phyloP scores from a whole-genome alignment of 1,139 yeast genomes.

The Hansenula anomala region DNA sequence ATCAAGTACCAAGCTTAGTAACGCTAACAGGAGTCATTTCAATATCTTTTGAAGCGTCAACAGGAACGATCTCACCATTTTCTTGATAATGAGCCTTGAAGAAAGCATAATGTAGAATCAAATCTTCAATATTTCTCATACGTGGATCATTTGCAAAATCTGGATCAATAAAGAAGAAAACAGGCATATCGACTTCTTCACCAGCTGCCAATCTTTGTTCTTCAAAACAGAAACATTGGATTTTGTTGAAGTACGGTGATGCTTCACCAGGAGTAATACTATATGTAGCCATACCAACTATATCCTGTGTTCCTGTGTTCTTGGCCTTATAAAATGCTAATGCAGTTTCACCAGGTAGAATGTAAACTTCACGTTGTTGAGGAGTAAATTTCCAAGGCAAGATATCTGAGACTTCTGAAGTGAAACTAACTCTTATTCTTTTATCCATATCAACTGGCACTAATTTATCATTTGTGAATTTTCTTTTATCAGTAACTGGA shows the following conservation, averaged over 20 bases:
- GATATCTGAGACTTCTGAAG: constrained; percentile 87
- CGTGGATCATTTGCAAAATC: constrained; percentile 94
- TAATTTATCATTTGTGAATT: constrained; percentile 82
- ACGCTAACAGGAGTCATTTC: constrained; percentile 19
- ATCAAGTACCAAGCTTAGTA: background rate
- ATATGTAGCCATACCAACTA: constrained; percentile 97
- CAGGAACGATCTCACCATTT: constrained; percentile 20
- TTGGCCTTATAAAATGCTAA: constrained; percentile 92
- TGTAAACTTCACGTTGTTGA: constrained; percentile 87
- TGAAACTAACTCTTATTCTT: constrained; percentile 76
- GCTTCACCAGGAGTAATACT: constrained; percentile 96
- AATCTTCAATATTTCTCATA: constrained; percentile 86
- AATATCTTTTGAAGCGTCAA: constrained; percentile 18
- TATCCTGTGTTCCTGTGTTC: constrained; percentile 80
- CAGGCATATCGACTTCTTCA: constrained; percentile 99
- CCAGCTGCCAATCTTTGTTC: constrained; percentile 93
- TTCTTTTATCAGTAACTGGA: constrained; percentile 79
- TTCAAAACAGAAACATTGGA: constrained; percentile 97
- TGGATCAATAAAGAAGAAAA: constrained; percentile 96
- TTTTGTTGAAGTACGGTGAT: constrained; percentile 92
- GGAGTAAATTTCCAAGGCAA: constrained; percentile 97
- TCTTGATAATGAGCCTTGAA: constrained; percentile 49
- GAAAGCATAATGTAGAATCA: constrained; percentile 88
- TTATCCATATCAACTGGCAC: constrained; percentile 85
- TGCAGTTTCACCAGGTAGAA: constrained; percentile 97